phyloP scores from a whole-genome alignment of 371 early-diverging fungal species.

The Entomophthora muscae region DNA sequence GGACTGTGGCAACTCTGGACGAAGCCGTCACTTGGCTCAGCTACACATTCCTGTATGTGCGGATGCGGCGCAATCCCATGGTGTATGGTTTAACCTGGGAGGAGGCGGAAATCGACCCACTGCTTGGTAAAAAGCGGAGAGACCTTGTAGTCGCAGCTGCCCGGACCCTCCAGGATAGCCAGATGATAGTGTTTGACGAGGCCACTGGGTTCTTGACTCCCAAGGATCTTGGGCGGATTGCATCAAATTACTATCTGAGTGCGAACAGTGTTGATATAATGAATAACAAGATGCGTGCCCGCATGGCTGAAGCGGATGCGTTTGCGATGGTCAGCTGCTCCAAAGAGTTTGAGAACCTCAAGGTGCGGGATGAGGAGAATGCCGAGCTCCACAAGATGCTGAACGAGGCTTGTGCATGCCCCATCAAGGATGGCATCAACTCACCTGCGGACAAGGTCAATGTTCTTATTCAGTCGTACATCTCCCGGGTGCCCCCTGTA shows the following conservation, averaged over 20 bases:
- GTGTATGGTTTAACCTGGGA: constrained; percentile 73
- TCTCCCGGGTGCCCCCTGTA: constrained; percentile 59
- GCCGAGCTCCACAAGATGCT: constrained; percentile 55
- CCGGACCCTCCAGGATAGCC: constrained; percentile 47
- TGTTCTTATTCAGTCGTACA: constrained; percentile 71
- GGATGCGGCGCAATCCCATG: constrained; percentile 90
- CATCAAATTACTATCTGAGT: constrained; percentile 80
- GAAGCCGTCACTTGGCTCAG: constrained; percentile 95
- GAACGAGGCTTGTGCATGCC: constrained; percentile 50
- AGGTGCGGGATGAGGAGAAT: constrained; percentile 69
- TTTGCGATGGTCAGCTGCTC: constrained; percentile 72
- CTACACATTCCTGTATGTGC: constrained; percentile 92
- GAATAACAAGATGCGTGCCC: constrained; percentile 44
- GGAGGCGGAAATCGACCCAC: constrained; percentile 57
- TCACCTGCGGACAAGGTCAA: constrained; percentile 75
- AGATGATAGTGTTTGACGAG: constrained; percentile 86
- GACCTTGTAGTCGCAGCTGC: constrained; percentile 64
- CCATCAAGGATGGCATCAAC: constrained; percentile 15
- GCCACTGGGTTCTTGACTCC: constrained; percentile 61
- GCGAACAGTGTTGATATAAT: constrained; percentile 73
- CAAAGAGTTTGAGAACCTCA: constrained; percentile 86
- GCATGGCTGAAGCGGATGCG: constrained; percentile 78
- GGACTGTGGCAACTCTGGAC: constrained; percentile 80
- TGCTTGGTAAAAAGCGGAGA: constrained; percentile 48
- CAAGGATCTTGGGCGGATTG: constrained; percentile 85